phyloP scores from a whole-genome alignment of 768 basidiomycete species.

The Pleurotus ostreatus region DNA sequence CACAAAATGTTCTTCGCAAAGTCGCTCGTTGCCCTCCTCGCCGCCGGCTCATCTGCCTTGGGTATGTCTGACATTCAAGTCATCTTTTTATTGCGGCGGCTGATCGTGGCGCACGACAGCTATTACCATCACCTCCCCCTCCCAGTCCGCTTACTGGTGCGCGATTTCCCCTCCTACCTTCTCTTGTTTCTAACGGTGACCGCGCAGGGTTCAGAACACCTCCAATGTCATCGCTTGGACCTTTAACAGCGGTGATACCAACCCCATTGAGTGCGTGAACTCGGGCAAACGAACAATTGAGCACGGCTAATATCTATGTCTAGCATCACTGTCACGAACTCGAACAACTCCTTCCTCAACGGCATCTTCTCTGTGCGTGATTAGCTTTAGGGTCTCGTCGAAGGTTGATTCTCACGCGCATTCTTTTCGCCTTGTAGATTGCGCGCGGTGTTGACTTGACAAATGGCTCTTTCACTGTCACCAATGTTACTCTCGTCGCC shows the following conservation, averaged over 20 bases:
- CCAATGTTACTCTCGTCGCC: not conserved
- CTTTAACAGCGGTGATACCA: conserved; percentile 2
- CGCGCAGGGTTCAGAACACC: conserved; percentile 4
- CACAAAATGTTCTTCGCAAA: conserved; percentile 1
- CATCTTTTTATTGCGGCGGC: not conserved
- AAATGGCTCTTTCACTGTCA: conserved; percentile 6
- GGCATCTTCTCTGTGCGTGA: conserved; percentile 1
- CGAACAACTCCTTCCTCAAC: conserved; percentile 1
- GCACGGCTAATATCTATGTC: not conserved
- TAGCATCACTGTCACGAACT: conserved; percentile 5
- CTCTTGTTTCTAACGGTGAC: not conserved
- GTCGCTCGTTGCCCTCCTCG: conserved; percentile 6
- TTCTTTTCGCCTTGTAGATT: not conserved
- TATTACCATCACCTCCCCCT: conserved; percentile 1
- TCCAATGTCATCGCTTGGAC: conserved; percentile 7
- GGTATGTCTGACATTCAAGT: not conserved
- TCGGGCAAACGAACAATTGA: not conserved
- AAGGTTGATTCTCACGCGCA: not conserved
- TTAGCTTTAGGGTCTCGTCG: not conserved
- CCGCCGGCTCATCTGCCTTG: conserved; percentile 6
- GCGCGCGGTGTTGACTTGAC: not conserved
- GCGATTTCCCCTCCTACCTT: not conserved
- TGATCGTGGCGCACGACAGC: not conserved
- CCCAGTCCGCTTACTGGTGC: conserved; percentile 1
- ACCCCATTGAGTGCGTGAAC: not conserved